Percentiles rank a stretch among this genome's conserved stretches.
Conservation (phyloP, 495 filamentous ascomycete species). For the Trichoderma parareesei region DNA sequence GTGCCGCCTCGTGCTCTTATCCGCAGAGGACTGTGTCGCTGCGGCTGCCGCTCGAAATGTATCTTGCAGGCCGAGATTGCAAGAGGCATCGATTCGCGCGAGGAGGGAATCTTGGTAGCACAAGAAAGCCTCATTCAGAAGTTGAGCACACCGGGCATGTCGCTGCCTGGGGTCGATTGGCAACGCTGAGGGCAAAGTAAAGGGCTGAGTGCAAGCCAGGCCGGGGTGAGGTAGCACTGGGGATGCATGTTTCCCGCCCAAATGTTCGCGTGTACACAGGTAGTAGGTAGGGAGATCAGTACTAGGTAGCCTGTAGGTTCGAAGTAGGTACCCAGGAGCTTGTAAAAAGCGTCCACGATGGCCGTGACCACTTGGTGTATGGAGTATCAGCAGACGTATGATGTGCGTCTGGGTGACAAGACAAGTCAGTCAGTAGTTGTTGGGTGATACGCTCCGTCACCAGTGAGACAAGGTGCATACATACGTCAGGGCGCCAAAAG, state of each 20-base stretch:
- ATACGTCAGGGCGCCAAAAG: not conserved
- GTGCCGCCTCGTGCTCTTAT: not conserved
- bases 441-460: not conserved
- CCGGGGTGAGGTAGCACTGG: not conserved
- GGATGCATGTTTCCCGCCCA: not conserved
- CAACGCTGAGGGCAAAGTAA: not conserved
- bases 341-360: no score
- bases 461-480: not conserved
- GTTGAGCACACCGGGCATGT: not conserved
- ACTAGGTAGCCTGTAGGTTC: no score
- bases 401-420: no score
- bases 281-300: no score
- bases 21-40: not conserved
- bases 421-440: no score
- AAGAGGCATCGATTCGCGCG: not conserved
- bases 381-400: no score
- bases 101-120: not conserved
- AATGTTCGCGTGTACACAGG: no score
- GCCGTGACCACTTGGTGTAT: no score
- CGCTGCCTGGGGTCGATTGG: not conserved
- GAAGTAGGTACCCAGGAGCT: no score
- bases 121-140: not conserved
- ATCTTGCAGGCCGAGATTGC: slow-evolving; percentile 6
- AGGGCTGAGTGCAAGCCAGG: not conserved
- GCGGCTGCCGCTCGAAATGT: not conserved